Evolutionary conservation across 2,329 filamentous ascomycete genomes (phyloP).

Genomic region (Teratosphaeria epicoccoides): DNA sequence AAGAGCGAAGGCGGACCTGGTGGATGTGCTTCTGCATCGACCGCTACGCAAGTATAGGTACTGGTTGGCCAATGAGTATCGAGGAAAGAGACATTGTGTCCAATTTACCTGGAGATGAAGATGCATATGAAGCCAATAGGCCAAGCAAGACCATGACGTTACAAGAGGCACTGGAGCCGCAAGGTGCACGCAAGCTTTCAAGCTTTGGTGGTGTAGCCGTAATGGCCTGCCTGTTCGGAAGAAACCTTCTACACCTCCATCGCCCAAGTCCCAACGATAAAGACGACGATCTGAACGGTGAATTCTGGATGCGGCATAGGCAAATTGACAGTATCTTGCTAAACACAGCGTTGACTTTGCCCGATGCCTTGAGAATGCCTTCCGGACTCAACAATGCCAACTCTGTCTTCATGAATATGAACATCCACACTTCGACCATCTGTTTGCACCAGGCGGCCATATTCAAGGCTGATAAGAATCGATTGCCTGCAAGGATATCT

Average conservation of each 20-base stretch:
- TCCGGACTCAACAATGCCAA: slow-evolving; percentile 67
- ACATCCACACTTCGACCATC: slow-evolving; percentile 90
- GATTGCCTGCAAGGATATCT: slow-evolving; percentile 63
- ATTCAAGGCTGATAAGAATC: slow-evolving; percentile 89
- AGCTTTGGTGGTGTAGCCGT: slow-evolving; percentile 71
- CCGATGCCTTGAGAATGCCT: slow-evolving; percentile 68
- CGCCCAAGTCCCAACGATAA: slow-evolving; percentile 70
- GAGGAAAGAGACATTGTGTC: slow-evolving; percentile 87
- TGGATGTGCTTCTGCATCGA: slow-evolving; percentile 91
- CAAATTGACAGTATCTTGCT: slow-evolving; percentile 81
- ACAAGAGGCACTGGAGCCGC: slow-evolving; percentile 56
- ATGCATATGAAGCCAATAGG: slow-evolving; percentile 71
- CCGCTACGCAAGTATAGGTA: slow-evolving; percentile 88
- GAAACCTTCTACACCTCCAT: slow-evolving; percentile 83
- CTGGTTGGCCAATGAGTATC: slow-evolving; percentile 91
- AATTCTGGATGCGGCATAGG: slow-evolving; percentile 91
- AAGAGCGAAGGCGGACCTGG: slow-evolving; percentile 84
- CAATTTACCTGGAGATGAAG: slow-evolving; percentile 71
- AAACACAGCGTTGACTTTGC: slow-evolving; percentile 76
- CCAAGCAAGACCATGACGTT: slow-evolving; percentile 63
- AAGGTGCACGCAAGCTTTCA: slow-evolving; percentile 64
- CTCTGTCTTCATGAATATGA: slow-evolving; percentile 90
- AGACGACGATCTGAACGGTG: slow-evolving; percentile 79
- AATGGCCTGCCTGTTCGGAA: slow-evolving; percentile 81
- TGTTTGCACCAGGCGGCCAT: slow-evolving; percentile 98